Conservation (phyloP, 495 filamentous ascomycete genomes). For the Hyphodiscus hymeniophilus region DNA sequence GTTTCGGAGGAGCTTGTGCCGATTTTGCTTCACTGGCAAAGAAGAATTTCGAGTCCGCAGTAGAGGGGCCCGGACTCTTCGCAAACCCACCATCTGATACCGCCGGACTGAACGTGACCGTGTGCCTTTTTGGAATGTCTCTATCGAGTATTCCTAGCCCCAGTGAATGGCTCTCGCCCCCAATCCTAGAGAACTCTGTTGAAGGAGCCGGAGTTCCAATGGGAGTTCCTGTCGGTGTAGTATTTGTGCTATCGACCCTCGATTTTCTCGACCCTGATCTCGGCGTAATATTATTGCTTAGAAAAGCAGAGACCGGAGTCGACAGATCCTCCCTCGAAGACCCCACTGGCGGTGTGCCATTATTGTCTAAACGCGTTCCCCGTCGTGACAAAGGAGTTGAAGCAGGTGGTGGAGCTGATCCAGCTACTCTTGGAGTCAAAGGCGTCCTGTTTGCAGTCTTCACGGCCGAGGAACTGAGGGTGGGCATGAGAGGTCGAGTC, state of each 20-base stretch:
- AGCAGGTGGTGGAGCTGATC: conserved; percentile 21
- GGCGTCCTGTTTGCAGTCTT: conserved; percentile 29
- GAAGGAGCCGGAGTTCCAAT: conserved; percentile 26
- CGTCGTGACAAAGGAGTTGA: conserved; percentile 31
- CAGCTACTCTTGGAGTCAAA: conserved; percentile 44
- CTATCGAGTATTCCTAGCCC: conserved; percentile 23
- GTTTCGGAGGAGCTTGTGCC: conserved; percentile 14
- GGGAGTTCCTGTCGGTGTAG: conserved; percentile 51
- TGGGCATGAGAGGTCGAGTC: conserved; percentile 37
- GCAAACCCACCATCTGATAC: conserved; percentile 15
- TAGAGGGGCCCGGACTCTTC: conserved; percentile 21
- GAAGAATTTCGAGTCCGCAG: conserved; percentile 56
- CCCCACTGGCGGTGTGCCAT: conserved; percentile 26
- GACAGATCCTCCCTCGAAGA: conserved; percentile 31
- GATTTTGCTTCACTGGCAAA: conserved; percentile 62
- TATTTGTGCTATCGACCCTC: conserved; percentile 54
- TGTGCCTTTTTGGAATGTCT: conserved; percentile 26
- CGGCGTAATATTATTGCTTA: conserved; percentile 63
- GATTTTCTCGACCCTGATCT: conserved; percentile 58
- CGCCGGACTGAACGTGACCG: conserved; percentile 23
- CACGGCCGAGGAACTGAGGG: conserved; percentile 35
- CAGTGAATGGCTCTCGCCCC: conserved; percentile 12
- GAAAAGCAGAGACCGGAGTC: conserved; percentile 43
- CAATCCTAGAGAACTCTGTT: conserved; percentile 16
- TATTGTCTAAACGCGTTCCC: conserved; percentile 26